Evolutionary conservation across 129 eudicot species (phyloP), one percentile per base, ranked within the genome.

Genomic region (Flaveria robusta): DNA sequence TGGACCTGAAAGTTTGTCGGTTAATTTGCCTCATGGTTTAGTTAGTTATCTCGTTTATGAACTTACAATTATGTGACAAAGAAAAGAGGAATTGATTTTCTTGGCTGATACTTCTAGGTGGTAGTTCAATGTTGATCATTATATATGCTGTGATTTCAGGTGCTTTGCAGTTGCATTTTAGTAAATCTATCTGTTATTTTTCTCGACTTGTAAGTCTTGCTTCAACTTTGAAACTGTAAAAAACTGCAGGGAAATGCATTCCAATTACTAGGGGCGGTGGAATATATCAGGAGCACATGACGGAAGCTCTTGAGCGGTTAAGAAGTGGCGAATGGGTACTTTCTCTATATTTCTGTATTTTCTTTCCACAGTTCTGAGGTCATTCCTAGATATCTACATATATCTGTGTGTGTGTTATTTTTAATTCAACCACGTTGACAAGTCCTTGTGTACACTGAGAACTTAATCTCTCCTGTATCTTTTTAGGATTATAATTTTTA

Each of bases 261-360:
- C 99, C 99, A 54, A 89, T 94, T 62, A 91, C 83, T 1, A 94
- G 99, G 69, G 97, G 99, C 37, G 99, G 99, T 66, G 99, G 99
- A 72, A 87, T 94, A 46, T 87, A 89, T 83, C 97, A 94, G 83
- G 90, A 89, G 70, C 90, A 94, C 87, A 94, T 94, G 99, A 81
- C 79, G 71, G 99, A 94, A 88, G 99, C 99, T 84, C 90, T 94
- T 83, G 99, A 86, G 66, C 92, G 92, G 69, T 78, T 94, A 78
- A 85, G 79, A 75, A 82, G 71, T 66, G 99, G 99, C 81, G 97
- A 83, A 74, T 94, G 99, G 99, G 99, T 94, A 89, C 68, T 68
- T 37, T 66, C 54, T 79, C 78, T 81, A 45, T 46, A 31, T 46
- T 52, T 56, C 23, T 70, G 20, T 39, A 60, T 8, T 66, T 74